Evolutionary conservation across 768 basidiomycete species (phyloP).

Genomic region (Mycena galopus): DNA sequence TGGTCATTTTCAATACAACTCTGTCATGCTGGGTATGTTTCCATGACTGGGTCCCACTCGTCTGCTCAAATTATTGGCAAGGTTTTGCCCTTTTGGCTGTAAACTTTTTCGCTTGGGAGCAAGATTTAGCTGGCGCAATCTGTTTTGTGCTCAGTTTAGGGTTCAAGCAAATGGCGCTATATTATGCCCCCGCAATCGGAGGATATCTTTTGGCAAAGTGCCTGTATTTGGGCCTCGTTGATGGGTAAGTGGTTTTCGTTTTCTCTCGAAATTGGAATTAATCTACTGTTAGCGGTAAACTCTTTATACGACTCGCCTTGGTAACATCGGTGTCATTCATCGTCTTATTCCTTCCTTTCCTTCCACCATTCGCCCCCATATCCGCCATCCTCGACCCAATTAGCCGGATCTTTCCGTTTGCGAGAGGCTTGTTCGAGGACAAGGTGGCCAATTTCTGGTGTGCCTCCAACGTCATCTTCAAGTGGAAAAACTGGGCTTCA

Average conservation of each 20-base stretch:
- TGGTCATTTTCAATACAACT: conserved; percentile 97
- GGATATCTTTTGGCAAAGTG: conserved; percentile 93
- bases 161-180: conserved; percentile 97
- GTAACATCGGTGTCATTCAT: conserved; percentile 74
- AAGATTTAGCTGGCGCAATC: conserved; percentile 82
- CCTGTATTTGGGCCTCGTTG: conserved; percentile 75
- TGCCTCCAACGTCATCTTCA: conserved; percentile 88
- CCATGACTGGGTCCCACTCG: conserved; percentile 10
- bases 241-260: conserved; percentile 67
- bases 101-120: conserved; percentile 74
- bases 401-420: conserved; percentile 90
- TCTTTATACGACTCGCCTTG: conserved; percentile 77
- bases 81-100: conserved; percentile 79
- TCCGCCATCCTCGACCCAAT: conserved; percentile 72
- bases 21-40: conserved; percentile 86
- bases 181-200: conserved; percentile 94
- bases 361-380: conserved; percentile 72
- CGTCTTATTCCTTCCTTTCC: conserved; percentile 84
- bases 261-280: neutral
- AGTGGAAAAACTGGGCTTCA: conserved; percentile 77
- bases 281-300: conserved; percentile 48
- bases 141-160: conserved; percentile 88
- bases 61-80: conserved; percentile 42
- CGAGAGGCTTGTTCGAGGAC: conserved; percentile 92
- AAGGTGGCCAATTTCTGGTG: conserved; percentile 99